Base-by-base conservation (phyloP, 345 rosid species). In the Pelargonium nanum region DNA sequence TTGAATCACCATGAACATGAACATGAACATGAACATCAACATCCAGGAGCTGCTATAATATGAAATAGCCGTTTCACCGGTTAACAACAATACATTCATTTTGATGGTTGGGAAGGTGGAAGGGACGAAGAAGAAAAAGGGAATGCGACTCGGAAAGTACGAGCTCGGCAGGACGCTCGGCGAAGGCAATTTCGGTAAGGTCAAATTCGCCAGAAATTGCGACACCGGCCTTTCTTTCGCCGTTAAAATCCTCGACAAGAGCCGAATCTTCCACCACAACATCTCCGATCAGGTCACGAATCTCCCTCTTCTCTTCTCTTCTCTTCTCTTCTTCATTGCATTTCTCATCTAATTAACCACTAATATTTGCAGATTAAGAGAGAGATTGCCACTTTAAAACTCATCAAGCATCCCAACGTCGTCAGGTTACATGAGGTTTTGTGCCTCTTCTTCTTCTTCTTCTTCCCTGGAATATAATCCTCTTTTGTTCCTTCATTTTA, bases 131-230 rank as follows among this genome's bases (percentile, higher is more conserved):
- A 61, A 22, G 55, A 56, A 55, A 22, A 73, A 70, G 78, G 88
- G 85, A 78, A 84, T 85, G 88, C 89, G 77, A 64, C 72, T 92
- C 53, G 95, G 95, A 17, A 89, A 89, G 75, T 92, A 92, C 81
- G 85, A 87, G 77, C 78, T 92, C 6, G 95, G 97, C 55, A 78
- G 81, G 69, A 92, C 95, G 24, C 85, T 92, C 2, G 98, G 98
- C 4, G 94, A 89, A 72, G 98, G 97, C 25, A 92, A 87, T 76
- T 92, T 89, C 52, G 98, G 89, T 0, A 89, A 92, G 72, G 98
- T 92, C 9, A 89, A 84, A 72, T 72, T 87, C 56, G 98, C 91
- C 7, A 74, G 55, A 45, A 71, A 92, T 68, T 58, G 82, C 26
- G 77, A 80, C 24, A 76, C 98, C 3, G 95, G 91, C 9, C 75